Evolutionary conservation across 2,329 filamentous ascomycete species (phyloP), one percentile per base, ranked within the genome.

Genomic region (Aureobasidium sp.): DNA sequence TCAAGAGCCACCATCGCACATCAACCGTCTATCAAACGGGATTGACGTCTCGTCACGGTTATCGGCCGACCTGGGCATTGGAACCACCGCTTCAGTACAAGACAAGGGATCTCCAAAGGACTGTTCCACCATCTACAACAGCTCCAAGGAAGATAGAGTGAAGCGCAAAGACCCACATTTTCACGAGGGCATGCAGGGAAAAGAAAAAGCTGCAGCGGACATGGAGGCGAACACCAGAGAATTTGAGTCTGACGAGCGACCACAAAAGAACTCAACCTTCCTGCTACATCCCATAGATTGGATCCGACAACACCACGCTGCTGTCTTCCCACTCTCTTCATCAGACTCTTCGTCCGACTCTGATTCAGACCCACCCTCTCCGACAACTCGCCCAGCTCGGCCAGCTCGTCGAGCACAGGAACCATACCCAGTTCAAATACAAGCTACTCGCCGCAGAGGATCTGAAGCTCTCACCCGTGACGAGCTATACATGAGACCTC

Each of bases 81-180:
- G 35, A 19, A 12, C 11, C 33, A 4, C 24, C 6, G 4, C 22
- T 29, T 12, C 7, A 5, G 24, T 1, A 22, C 35, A n/a, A 12
- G 3, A 11, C 5, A 17, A 17, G 5, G 29, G 17, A 3, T 35
- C 47, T 52, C 33, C 49, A 8, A 39, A 19, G 12, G 17, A 24
- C 9, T 11, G n/a, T 29, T 15, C n/a, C 52, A 19, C 9, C 15
- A 3, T 33, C 8, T n/a, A 2, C 9, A 14, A 33, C 47, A 49
- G 47, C 5, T 19, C 29, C 15, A 33, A 11, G 6, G 45, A 15
- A 33, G 56, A 49, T 11, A 42, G n/a, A 12, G 12, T 19, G 14
- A 33, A 59, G 15, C 57, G 57, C 37, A 60, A 60, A 35, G 57
- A 60, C 15, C 52, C 57, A 17, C 57, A 52, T n/a, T n/a, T 50